Evolutionary conservation across 306 rosid genomes (phyloP), one percentile per base, ranked within the genome.

Genomic region (Lathyrus oleraceus): DNA sequence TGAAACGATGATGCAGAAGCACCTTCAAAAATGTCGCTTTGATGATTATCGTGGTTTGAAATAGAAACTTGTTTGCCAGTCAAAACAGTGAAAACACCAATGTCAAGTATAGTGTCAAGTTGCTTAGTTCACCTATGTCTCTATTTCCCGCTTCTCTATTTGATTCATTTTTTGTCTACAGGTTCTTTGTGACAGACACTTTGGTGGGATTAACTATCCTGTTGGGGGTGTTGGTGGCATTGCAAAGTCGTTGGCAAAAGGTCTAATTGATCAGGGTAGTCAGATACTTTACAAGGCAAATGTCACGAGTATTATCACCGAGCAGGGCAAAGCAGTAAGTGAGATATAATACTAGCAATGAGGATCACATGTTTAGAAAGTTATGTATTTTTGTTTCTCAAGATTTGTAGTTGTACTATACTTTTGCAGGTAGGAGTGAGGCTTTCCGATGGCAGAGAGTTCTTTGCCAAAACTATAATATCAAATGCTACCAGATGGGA

Each of bases 401-500:
- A 70, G 56, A 44, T 30, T 77, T 56, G 70, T 12, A 40, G 45
- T 10, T 42, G 35, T 64, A 13, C 64, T 61, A 44, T 44, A 32
- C 66, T 12, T 73, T 81, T 82, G 71, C 81, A 94, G 95, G 95
- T 86, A 32, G 97, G 97, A 65, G 97, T 88, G 58, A 88, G 87
- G 88, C 86, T 94, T 70, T 84, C 97, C 27, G 86, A 91, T 81
- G 86, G 91, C 49, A 81, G 94, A 82, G 83, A 86, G 73, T 91
- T 79, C 80, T 94, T 84, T 58, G 96, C 95, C 71, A 87, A 87
- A 84, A 94, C 97, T 66, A 67, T 90, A 57, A 83, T 94, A 78
- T 94, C 98, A 76, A 94, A 94, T 84, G 98, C 98, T 78, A 94
- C 97, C 27, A 85, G 98, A 94, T 94, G 98, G 98, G 96, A 94